phyloP scores from a whole-genome alignment of 2,329 filamentous ascomycete genomes.

The Microdochium trichocladiopsis region DNA sequence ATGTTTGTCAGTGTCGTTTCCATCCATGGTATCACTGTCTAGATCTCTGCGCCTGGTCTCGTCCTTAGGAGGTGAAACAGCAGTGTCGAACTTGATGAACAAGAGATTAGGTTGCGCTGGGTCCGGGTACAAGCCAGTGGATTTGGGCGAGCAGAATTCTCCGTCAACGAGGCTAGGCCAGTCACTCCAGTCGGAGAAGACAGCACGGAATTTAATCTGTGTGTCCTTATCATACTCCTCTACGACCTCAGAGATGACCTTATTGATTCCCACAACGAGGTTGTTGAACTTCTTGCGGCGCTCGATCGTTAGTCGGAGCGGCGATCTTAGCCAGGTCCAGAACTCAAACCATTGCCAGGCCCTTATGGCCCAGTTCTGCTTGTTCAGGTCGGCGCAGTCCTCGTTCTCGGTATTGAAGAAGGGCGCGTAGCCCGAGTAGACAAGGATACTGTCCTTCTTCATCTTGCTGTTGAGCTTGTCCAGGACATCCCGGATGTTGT shows the following conservation, averaged over 20 bases:
- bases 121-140: constrained; percentile 18
- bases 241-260: constrained; percentile 17
- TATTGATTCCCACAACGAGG: constrained; percentile 17
- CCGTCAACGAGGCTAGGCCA: constrained; percentile 19
- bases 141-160: constrained; percentile 19
- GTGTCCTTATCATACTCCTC: constrained; percentile 8
- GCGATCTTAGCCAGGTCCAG: background rate
- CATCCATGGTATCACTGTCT: background rate
- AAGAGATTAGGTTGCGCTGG: constrained; percentile 17
- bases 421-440: constrained; percentile 20
- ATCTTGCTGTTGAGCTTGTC: constrained; percentile 19
- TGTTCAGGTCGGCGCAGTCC: constrained; percentile 10
- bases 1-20: background rate
- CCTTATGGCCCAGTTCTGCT: constrained; percentile 9
- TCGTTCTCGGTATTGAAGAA: constrained; percentile 23
- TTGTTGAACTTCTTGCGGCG: constrained; percentile 21
- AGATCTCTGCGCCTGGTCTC: constrained; percentile 3
- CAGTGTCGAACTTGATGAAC: constrained; percentile 23
- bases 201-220: constrained; percentile 11
- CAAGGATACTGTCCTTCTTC: constrained; percentile 17
- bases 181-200: constrained; percentile 20
- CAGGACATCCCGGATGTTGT: constrained; percentile 18
- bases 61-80: too few species aligned
- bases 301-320: constrained; percentile 9
- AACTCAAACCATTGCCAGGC: constrained; percentile 4